A percentile compares a stretch with the other conserved stretches of the same genome.
Evolutionary conservation across 805 yeast species (phyloP).

Genomic region (Saccharomycopsis malanga): DNA sequence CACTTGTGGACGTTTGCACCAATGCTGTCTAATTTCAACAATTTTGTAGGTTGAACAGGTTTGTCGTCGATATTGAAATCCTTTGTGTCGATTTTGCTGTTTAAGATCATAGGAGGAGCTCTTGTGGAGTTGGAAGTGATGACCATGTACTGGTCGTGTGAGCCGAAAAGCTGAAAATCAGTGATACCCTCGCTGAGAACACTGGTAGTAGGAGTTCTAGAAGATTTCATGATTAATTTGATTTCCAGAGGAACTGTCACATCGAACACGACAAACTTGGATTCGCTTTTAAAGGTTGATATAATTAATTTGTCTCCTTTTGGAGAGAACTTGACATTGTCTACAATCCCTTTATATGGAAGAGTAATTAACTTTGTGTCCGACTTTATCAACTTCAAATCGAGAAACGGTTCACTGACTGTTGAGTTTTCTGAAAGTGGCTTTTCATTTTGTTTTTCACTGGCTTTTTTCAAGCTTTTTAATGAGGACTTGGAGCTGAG

Average conservation of each 20-base stretch:
- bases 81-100: constrained; percentile 42
- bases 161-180: constrained; percentile 64
- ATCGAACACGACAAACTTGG: constrained; percentile 69
- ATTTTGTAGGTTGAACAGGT: constrained; percentile 49
- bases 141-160: constrained; percentile 46
- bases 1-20: constrained; percentile 73
- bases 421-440: not conserved
- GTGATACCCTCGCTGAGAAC: constrained; percentile 86
- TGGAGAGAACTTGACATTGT: constrained; percentile 61
- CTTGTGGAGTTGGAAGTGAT: constrained; percentile 53
- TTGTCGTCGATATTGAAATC: constrained; percentile 26
- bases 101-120: constrained; percentile 61
- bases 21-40: constrained; percentile 63
- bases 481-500: constrained; percentile 13
- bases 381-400: constrained; percentile 28
- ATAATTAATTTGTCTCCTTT: constrained; percentile 40
- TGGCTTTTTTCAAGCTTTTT: constrained; percentile 5
- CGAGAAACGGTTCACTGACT: constrained; percentile 13
- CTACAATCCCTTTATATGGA: constrained; percentile 82
- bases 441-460: constrained; percentile 1
- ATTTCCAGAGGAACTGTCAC: constrained; percentile 57
- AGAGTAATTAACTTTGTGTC: constrained; percentile 67
- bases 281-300: constrained; percentile 39
- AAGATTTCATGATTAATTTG: constrained; percentile 58
- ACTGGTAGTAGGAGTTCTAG: constrained; percentile 47